Conservation (phyloP, 257 asterid species). For the Asclepias syriaca region DNA sequence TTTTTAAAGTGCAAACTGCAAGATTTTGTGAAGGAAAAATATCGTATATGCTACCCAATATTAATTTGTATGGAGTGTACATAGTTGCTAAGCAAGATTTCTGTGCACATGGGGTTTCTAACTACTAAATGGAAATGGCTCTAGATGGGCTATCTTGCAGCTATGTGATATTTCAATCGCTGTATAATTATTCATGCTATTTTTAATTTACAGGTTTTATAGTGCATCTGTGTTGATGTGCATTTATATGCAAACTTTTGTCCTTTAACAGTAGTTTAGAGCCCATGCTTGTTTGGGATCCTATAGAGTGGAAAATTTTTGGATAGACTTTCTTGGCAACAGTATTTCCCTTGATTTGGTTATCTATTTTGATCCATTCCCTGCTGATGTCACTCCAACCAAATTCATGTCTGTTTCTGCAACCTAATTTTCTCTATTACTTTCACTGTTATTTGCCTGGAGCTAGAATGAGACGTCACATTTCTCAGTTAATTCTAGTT, state of each 20-base stretch:
- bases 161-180: not conserved
- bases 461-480: not conserved
- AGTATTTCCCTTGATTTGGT: not conserved
- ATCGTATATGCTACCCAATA: not conserved
- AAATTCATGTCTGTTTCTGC: not conserved
- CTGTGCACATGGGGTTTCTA: not conserved
- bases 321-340: not conserved
- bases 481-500: not conserved
- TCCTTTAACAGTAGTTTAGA: not conserved
- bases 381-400: not conserved
- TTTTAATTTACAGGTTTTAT: not conserved
- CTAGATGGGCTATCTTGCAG: conserved; percentile 6
- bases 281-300: not conserved
- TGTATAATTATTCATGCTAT: not conserved
- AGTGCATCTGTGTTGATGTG: not conserved
- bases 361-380: not conserved
- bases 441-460: not conserved
- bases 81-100: not conserved
- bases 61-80: not conserved
- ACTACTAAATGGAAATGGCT: not conserved
- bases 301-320: not conserved
- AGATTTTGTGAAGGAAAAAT: not conserved
- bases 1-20: not conserved
- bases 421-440: not conserved
- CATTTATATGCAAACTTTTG: not conserved